Conservation (phyloP, 2,329 filamentous ascomycete species). For the Pseudocercospora fuligena region DNA sequence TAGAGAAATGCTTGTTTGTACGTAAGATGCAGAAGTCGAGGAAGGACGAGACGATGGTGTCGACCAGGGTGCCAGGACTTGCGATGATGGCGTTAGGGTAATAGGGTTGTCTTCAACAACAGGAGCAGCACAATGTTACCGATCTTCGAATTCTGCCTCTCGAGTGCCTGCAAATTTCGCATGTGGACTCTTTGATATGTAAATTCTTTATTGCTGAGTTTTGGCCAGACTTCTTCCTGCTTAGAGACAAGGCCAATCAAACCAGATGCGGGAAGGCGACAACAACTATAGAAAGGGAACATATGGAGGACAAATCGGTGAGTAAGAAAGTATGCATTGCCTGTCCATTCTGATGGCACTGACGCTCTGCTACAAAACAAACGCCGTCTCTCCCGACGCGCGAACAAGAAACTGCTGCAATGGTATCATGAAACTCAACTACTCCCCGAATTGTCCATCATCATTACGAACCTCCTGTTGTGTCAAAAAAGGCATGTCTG, state of each 20-base stretch:
- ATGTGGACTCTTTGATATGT: too few species aligned
- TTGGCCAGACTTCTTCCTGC: too few species aligned
- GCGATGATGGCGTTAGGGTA: too few species aligned
- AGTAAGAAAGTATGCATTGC: background rate
- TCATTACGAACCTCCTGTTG: background rate
- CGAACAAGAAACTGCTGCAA: slow-evolving; percentile 16
- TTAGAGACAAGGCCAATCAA: too few species aligned
- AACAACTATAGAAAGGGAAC: too few species aligned
- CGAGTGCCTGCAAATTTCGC: too few species aligned
- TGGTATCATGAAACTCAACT: slow-evolving; percentile 24
- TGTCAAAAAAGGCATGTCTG: background rate
- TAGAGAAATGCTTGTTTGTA: slow-evolving; percentile 13
- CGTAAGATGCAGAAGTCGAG: slow-evolving; percentile 8
- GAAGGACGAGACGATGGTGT: background rate
- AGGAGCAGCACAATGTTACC: too few species aligned
- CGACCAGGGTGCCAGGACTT: background rate
- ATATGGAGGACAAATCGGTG: too few species aligned
- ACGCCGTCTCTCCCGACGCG: background rate
- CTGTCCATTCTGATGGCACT: background rate
- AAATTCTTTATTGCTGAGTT: too few species aligned
- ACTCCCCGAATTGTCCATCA: background rate
- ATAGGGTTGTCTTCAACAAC: too few species aligned
- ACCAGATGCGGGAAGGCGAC: too few species aligned
- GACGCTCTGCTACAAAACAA: background rate
- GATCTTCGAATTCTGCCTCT: too few species aligned